These are phyloP conservation scores for Rhodotorula sp. DNA, from an alignment of 1,284 basidiomycete species.

Conservation along the genomic window DNA sequence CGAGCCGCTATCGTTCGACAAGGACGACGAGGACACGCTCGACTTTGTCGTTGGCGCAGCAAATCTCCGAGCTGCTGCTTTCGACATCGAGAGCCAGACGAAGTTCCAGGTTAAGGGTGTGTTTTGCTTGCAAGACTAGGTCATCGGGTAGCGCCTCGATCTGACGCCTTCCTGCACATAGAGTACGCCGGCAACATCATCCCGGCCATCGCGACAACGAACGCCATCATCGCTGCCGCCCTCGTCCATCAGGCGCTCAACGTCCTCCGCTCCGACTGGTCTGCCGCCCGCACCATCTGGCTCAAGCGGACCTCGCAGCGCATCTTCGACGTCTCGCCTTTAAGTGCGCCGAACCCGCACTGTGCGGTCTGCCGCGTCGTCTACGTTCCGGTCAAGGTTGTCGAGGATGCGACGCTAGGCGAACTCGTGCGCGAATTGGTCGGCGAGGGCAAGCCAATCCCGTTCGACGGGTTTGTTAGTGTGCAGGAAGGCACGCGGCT, in stretches of 20 bases:
- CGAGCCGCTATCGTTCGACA: conserved; percentile 82
- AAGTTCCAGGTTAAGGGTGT: conserved; percentile 94
- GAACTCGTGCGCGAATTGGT: conserved; percentile 66
- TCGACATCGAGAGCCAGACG: conserved; percentile 83
- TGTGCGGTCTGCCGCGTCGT: conserved; percentile 86
- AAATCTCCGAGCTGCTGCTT: conserved; percentile 86
- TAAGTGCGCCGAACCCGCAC: conserved; percentile 64
- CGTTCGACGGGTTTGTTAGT: conserved; percentile 61
- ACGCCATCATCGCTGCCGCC: conserved; percentile 91
- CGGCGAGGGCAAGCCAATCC: conserved; percentile 40
- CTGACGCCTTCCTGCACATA: conserved; percentile 47
- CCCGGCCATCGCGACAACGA: conserved; percentile 97
- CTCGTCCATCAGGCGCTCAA: conserved; percentile 90
- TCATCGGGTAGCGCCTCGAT: not conserved
- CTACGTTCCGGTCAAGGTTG: conserved; percentile 71
- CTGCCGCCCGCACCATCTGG: conserved; percentile 47
- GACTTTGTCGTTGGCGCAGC: conserved; percentile 94
- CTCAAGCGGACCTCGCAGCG: conserved; percentile 47
- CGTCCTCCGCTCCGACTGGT: conserved; percentile 55
- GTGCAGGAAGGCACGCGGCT: conserved; percentile 81
- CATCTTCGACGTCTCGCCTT: conserved; percentile 51
- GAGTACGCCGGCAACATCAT: conserved; percentile 99
- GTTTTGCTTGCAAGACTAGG: conserved; percentile 9
- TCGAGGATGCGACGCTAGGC: conserved; percentile 66
- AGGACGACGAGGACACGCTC: conserved; percentile 94